Conservation (phyloP, 2,329 filamentous ascomycete species). For the Aspergillus piperis region DNA sequence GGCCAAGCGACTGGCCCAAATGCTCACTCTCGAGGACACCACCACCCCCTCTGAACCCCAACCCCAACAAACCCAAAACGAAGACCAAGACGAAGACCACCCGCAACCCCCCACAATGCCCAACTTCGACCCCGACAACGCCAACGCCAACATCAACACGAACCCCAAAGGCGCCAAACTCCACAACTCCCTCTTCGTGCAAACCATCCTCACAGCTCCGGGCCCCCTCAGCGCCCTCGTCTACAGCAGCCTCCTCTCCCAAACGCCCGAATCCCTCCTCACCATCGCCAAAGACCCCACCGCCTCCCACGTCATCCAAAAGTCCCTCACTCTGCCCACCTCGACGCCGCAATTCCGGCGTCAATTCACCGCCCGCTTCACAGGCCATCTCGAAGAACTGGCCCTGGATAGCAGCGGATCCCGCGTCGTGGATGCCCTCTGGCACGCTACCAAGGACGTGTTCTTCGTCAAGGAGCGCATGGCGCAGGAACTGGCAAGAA, state of each 20-base stretch:
- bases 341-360: slow-evolving; percentile 60
- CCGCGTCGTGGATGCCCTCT: slow-evolving; percentile 68
- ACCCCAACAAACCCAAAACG: slow-evolving; percentile 40
- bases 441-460: slow-evolving; percentile 63
- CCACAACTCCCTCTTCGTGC: slow-evolving; percentile 80
- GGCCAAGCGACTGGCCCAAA: slow-evolving; percentile 56
- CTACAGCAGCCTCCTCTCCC: slow-evolving; percentile 68
- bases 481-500: slow-evolving; percentile 61
- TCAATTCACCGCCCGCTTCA: slow-evolving; percentile 65
- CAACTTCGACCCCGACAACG: slow-evolving; percentile 8
- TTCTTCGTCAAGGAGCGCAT: slow-evolving; percentile 69
- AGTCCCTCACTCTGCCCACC: slow-evolving; percentile 58
- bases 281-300: slow-evolving; percentile 65
- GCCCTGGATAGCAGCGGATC: slow-evolving; percentile 64
- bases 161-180: slow-evolving; percentile 54
- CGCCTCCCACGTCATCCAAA: slow-evolving; percentile 65
- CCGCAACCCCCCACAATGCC: slow-evolving; percentile 8
- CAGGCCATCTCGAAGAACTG: slow-evolving; percentile 61
- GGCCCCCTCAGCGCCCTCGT: slow-evolving; percentile 70
- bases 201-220: slow-evolving; percentile 74
- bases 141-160: neutral
- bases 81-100: slow-evolving; percentile 50
- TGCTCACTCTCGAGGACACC: slow-evolving; percentile 59
- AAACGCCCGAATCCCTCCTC: slow-evolving; percentile 59
- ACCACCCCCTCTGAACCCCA: slow-evolving; percentile 1